These are phyloP conservation scores for Fusarium neocosmosporiellum DNA, from an alignment of 2,329 filamentous ascomycete species.

Conservation along the genomic window DNA sequence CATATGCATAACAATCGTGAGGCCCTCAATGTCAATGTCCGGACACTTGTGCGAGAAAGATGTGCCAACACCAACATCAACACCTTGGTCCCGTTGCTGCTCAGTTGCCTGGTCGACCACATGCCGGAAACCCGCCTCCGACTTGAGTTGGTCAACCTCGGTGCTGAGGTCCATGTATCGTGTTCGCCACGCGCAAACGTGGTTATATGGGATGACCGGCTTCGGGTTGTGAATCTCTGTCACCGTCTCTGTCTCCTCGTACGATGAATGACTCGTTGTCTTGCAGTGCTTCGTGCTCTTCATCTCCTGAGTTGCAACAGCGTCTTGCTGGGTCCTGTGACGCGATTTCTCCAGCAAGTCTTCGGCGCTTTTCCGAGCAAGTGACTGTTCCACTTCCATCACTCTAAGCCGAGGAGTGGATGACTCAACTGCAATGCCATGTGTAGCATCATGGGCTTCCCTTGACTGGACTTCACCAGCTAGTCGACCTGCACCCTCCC, in stretches of 20 bases:
- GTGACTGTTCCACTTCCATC: constrained; percentile 43
- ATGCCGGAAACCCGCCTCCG: constrained; percentile 47
- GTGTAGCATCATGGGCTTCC: not conserved
- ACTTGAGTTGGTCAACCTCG: constrained; percentile 55
- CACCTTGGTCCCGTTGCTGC: constrained; percentile 16
- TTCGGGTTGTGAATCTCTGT: constrained; percentile 47
- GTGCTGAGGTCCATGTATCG: constrained; percentile 54
- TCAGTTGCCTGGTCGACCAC: constrained; percentile 17
- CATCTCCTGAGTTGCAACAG: constrained; percentile 4
- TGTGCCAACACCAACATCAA: constrained; percentile 36
- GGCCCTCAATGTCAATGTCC: constrained; percentile 58
- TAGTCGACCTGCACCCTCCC: not conserved
- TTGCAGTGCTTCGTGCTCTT: not conserved
- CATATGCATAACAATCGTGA: constrained; percentile 64
- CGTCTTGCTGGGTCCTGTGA: not conserved
- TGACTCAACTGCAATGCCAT: constrained; percentile 10
- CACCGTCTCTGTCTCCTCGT: constrained; percentile 16
- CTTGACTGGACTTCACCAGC: constrained; percentile 6
- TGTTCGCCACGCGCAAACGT: constrained; percentile 57
- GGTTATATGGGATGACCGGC: constrained; percentile 52
- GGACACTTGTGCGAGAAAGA: constrained; percentile 43
- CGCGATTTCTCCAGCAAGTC: constrained; percentile 22
- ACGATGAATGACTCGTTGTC: constrained; percentile 11
- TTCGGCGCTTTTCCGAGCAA: constrained; percentile 39
- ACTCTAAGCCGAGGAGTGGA: constrained; percentile 39